Base-by-base conservation (phyloP, 352 stramenopile genomes). In the Phytophthora colocasiae region DNA sequence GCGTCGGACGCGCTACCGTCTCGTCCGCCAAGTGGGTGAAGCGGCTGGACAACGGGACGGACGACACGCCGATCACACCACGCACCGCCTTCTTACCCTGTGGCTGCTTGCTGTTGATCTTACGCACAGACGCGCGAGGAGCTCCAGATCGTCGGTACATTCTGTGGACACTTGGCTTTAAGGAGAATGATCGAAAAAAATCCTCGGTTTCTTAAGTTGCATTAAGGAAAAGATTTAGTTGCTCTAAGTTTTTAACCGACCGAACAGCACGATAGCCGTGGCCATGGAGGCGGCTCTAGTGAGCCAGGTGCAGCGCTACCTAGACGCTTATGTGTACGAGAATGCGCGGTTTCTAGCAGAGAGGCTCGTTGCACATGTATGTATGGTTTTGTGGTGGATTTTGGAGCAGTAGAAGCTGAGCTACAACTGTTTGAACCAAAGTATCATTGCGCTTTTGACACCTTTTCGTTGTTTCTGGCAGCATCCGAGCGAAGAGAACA, bases 281-380 rank as follows among this genome's bases (percentile, higher is more conserved):
- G 39, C 63, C 26, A 68, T 93, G 46, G 85, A 91, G 69, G 43
- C 59, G 7, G 75, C 68, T 58, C 81, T 93, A 6, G 58, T 54
- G 48, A 63, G 63, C 47, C 75, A 86, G 46, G 79, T 87, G 45
- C 77, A 82, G 52, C 75, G 77, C 54, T 85, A 80, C 56, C 54
- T 94, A 57, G 68, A 80, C 32, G 46, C 58, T 14, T 87, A 81
- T 46, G 60, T 96, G 29, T 79, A 85, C 58, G 73, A 81, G 2
- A 93, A 89, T 55, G 89, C 89, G 44, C 74, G 58, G 22, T 97
- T 97, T 59, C 73, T 97, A 51, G 87, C 87, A 26, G 89, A 97
- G 62, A 68, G 89, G 43, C 80, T 97, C 4, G 79, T 93, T 8
- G 83, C 87, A 0, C 84, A 95, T 71, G 87, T 94, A 81, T 43